Percentiles rank a stretch among this genome's conserved stretches.
Evolutionary conservation across 352 stramenopile species (phyloP).

Genomic region (Phytophthora sojae): DNA sequence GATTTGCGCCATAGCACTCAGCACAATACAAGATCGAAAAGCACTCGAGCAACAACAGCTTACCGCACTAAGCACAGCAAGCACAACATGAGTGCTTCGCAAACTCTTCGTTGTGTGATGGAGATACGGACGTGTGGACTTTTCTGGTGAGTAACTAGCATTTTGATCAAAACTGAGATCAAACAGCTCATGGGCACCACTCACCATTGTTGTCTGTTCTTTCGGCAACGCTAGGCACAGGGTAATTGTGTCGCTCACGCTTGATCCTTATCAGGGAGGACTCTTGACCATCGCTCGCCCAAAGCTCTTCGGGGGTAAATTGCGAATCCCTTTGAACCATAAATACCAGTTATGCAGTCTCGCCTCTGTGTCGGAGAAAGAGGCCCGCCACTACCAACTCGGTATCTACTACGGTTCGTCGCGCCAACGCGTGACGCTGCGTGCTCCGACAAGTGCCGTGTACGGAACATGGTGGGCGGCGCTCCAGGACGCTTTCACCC

Average conservation of each 20-base stretch:
- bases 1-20: conserved; percentile 21
- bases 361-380: conserved; percentile 26
- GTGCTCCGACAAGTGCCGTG: conserved; percentile 29
- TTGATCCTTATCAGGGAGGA: conserved; percentile 5
- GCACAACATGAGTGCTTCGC: conserved; percentile 18
- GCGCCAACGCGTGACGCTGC: conserved; percentile 25
- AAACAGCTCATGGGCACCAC: too few species aligned
- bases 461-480: conserved; percentile 40
- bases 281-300: conserved; percentile 31
- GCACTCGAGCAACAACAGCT: neutral
- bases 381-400: conserved; percentile 24
- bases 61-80: neutral
- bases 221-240: conserved; percentile 27
- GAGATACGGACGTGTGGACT: conserved; percentile 40
- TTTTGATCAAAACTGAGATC: neutral
- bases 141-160: conserved; percentile 32
- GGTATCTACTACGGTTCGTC: conserved; percentile 25
- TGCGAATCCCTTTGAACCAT: conserved; percentile 29
- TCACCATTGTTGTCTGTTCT: conserved; percentile 1
- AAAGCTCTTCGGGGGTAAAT: conserved; percentile 31
- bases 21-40: neutral
- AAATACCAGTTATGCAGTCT: conserved; percentile 6
- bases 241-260: conserved; percentile 33
- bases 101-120: conserved; percentile 34
- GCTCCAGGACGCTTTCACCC: conserved; percentile 26